These are phyloP conservation scores for Amphirosellinia nigrospora DNA, from an alignment of 495 filamentous ascomycete species.

Conservation along the genomic window DNA sequence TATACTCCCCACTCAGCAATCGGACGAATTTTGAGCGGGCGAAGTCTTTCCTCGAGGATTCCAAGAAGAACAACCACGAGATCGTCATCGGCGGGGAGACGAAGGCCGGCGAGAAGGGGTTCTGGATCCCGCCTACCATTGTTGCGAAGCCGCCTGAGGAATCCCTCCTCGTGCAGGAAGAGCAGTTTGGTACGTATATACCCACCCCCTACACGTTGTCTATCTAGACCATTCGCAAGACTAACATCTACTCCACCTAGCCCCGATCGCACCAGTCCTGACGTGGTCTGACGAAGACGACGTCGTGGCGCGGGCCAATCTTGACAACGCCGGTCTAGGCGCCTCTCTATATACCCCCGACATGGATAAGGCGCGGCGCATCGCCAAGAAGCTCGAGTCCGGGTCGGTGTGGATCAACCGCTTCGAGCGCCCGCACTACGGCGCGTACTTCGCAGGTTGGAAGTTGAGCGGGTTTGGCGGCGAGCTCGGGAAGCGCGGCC, in stretches of 20 bases:
- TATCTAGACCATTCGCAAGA: not conserved
- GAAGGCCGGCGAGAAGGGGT: slow-evolving; percentile 45
- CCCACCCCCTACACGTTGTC: not conserved
- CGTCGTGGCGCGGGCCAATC: slow-evolving; percentile 62
- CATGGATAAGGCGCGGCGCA: slow-evolving; percentile 52
- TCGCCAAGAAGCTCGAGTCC: slow-evolving; percentile 58
- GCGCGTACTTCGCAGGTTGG: slow-evolving; percentile 66
- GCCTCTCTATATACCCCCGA: slow-evolving; percentile 64
- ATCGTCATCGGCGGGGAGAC: slow-evolving; percentile 47
- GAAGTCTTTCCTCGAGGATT: slow-evolving; percentile 52
- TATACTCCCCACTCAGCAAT: slow-evolving; percentile 66
- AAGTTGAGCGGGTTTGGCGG: slow-evolving; percentile 71
- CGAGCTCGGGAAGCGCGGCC: slow-evolving; percentile 65
- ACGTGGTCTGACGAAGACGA: slow-evolving; percentile 65
- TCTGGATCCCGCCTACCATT: slow-evolving; percentile 57
- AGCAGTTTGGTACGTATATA: slow-evolving; percentile 53
- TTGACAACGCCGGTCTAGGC: slow-evolving; percentile 61
- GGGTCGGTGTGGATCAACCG: slow-evolving; percentile 67
- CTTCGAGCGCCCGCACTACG: slow-evolving; percentile 54
- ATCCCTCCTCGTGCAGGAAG: slow-evolving; percentile 50
- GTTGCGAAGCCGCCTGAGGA: slow-evolving; percentile 55
- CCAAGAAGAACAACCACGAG: slow-evolving; percentile 51
- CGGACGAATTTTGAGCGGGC: slow-evolving; percentile 62
- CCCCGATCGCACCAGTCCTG: slow-evolving; percentile 63
- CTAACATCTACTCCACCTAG: slow-evolving; percentile 27